Percentiles rank a stretch among this genome's conserved stretches.
Conservation (phyloP, 257 asterid genomes). For the Forsythia suspensa region DNA sequence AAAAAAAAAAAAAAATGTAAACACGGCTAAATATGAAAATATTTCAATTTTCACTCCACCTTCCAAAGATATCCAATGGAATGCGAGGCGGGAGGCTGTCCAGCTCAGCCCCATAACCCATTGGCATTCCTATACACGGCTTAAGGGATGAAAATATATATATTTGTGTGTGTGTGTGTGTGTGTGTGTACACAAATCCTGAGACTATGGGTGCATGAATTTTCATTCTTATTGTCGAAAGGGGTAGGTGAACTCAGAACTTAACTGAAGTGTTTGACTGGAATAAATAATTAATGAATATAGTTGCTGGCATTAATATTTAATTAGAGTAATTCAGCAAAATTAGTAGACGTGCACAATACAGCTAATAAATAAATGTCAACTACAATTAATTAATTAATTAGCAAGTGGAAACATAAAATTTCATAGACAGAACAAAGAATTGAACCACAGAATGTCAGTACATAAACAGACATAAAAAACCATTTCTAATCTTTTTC, state of each 20-base stretch:
- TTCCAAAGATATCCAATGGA: too few species aligned
- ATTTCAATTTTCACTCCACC: too few species aligned
- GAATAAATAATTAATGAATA: neutral
- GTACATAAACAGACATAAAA: neutral
- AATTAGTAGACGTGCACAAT: neutral
- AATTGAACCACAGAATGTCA: neutral
- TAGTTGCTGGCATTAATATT: neutral
- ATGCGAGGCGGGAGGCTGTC: too few species aligned
- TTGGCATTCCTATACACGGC: too few species aligned
- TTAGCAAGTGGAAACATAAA: neutral
- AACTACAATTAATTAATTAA: neutral
- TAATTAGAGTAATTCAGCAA: neutral
- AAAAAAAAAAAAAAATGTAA: too few species aligned
- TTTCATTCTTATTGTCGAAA: neutral
- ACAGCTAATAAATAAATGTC: neutral
- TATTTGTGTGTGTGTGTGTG: too few species aligned
- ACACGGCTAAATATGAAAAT: too few species aligned
- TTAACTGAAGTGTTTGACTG: neutral
- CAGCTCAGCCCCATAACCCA: too few species aligned
- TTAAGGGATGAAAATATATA: too few species aligned
- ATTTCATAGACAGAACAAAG: neutral
- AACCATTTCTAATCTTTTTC: neutral
- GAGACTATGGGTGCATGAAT: neutral
- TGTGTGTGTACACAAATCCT: neutral
- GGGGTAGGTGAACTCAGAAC: neutral